Evolutionary conservation across 805 yeast genomes (phyloP).

Genomic region (Pachysolen tannophilus): DNA sequence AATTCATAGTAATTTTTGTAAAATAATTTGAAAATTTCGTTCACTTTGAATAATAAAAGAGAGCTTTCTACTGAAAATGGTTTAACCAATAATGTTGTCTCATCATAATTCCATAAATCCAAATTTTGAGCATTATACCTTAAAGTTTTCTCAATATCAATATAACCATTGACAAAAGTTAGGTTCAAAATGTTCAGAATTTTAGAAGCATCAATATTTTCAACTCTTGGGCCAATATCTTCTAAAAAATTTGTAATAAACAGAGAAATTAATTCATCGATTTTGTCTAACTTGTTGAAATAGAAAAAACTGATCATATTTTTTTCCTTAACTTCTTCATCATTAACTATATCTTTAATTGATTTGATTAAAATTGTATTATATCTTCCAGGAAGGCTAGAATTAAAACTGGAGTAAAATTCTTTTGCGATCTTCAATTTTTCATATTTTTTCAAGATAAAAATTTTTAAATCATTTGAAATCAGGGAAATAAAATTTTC

Average conservation of each 20-base stretch:
- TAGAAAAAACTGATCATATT: slow-evolving; percentile 8
- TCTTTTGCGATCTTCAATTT: slow-evolving; percentile 6
- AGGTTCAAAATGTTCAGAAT: slow-evolving; percentile 10
- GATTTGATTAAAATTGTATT: not conserved
- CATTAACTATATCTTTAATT: not conserved
- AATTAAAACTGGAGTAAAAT: not conserved
- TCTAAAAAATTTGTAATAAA: not conserved
- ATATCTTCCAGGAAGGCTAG: not conserved
- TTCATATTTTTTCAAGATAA: slow-evolving; percentile 6
- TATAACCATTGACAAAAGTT: slow-evolving; percentile 11
- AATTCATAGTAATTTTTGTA: too few relatives aligned
- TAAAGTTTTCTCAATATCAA: slow-evolving; percentile 13
- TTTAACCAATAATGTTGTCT: not conserved
- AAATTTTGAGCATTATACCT: slow-evolving; percentile 9
- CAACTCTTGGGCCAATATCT: too few relatives aligned
- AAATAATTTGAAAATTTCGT: slow-evolving; percentile 13
- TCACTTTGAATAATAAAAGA: slow-evolving; percentile 13
- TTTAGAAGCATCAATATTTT: slow-evolving; percentile 9
- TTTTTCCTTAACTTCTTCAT: not conserved
- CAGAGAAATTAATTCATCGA: slow-evolving; percentile 1
- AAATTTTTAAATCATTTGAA: slow-evolving; percentile 8
- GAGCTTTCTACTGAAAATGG: slow-evolving; percentile 15
- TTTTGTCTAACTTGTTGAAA: slow-evolving; percentile 7
- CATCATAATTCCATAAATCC: slow-evolving; percentile 3
- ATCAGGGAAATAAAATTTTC: slow-evolving; percentile 12